phyloP scores from a whole-genome alignment of 129 eudicot genomes.

The Daucus carota region DH1_v3.0 NC_030382.2:57987501-57988000 shows the following conservation, averaged over 20 bases:
- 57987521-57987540: too few relatives aligned
- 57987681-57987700: neutral
- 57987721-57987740: neutral
- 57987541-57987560: too few relatives aligned
- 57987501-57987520: too few relatives aligned
- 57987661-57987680: neutral
- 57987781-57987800: neutral
- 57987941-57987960: slow-evolving; percentile 5
- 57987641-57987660: too few relatives aligned
- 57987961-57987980: slow-evolving; percentile 93
- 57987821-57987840: neutral
- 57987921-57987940: slow-evolving; percentile 7
- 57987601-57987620: too few relatives aligned
- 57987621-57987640: too few relatives aligned
- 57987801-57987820: neutral
- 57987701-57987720: neutral
- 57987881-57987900: neutral
- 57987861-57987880: neutral
- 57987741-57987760: neutral
- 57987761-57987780: neutral
- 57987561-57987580: too few relatives aligned
- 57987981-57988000: slow-evolving; percentile 95
- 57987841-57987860: neutral
- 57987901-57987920: neutral
- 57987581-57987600: too few relatives aligned